Evolutionary conservation across 352 stramenopile species (phyloP), one percentile per base, ranked within the genome.

Genomic region (Globisporangium paddicum): DNA sequence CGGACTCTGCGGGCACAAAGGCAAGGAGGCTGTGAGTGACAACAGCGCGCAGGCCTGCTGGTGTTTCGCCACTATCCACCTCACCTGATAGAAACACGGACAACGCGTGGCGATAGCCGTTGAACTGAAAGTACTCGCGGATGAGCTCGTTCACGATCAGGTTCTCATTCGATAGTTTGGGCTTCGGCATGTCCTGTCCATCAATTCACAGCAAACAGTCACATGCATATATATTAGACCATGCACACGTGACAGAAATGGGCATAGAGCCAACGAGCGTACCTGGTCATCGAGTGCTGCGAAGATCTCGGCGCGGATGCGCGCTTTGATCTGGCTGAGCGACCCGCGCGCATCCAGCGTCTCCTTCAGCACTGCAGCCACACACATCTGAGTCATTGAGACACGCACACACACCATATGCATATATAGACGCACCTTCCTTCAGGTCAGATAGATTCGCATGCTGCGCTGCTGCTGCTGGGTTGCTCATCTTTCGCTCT

Each of bases 111-210:
- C 78, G 66, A 63, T 98, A 98, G n/a, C 88, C 87, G 56, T 98
- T 98, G 74, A 96, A 98, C 50, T 91, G 76, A 10, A 98, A 69
- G 65, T 98, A 98, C 46, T 98, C 93, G 7, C 89, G 77, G 50
- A 98, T 95, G 21, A 98, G 72, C 72, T 98, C 91, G 62, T 98
- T 98, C 57, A 98, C 95, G 46, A 98, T 67, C 42, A 98, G 72
- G 65, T 97, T 98, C 46, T 98, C 91, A 62, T 95, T 97, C 19
- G 84, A 95, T 1, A 97, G 67, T 45, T 79, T 88, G 21, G 87
- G 88, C 52, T 88, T 91, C 0, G 79, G 76, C 0, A 78, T 73
- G n/a, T 69, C 60, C 67, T 68, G 25, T 21, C 14, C 25, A 19
- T 40, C 14, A 42, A 37, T 52, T 11, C 53, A 63, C 25, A 7